Conservation (phyloP, 2,329 filamentous ascomycete species). For the Aureobasidium sp. region DNA sequence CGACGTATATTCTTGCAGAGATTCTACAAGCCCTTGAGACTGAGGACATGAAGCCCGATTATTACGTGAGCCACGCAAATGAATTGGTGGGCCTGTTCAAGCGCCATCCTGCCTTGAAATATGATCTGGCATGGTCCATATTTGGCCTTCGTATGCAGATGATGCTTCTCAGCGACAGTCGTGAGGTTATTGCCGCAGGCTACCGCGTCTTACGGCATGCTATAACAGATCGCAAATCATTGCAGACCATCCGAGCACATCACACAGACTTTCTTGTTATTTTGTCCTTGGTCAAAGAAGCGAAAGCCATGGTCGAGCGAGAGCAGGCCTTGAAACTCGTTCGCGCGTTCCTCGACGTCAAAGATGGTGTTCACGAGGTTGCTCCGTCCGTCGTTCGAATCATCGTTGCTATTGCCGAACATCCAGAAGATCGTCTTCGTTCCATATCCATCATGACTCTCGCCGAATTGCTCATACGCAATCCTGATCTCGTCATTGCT, state of each 20-base stretch:
- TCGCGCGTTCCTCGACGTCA: slow-evolving; percentile 89
- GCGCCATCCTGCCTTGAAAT: slow-evolving; percentile 84
- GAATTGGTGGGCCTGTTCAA: slow-evolving; percentile 95
- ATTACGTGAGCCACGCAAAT: slow-evolving; percentile 90
- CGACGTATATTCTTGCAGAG: slow-evolving; percentile 84
- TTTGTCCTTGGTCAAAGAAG: slow-evolving; percentile 86
- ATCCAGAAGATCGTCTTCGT: slow-evolving; percentile 74
- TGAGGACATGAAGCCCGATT: slow-evolving; percentile 82
- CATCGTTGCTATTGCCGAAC: slow-evolving; percentile 83
- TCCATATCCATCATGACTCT: slow-evolving; percentile 91
- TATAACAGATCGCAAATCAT: slow-evolving; percentile 82
- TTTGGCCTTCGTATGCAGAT: slow-evolving; percentile 91
- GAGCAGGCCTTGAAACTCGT: slow-evolving; percentile 97
- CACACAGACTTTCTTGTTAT: slow-evolving; percentile 93
- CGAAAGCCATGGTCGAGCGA: slow-evolving; percentile 92
- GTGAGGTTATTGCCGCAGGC: slow-evolving; percentile 90
- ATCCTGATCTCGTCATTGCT: slow-evolving; percentile 71
- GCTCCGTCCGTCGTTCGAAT: slow-evolving; percentile 82
- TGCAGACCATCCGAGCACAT: slow-evolving; percentile 77
- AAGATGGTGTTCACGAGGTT: slow-evolving; percentile 81
- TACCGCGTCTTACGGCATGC: slow-evolving; percentile 92
- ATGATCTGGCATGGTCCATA: slow-evolving; percentile 91
- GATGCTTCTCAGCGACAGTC: slow-evolving; percentile 91
- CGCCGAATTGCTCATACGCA: slow-evolving; percentile 81
- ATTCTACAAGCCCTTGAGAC: slow-evolving; percentile 83